These are phyloP conservation scores for Phytophthora palmivora DNA, from an alignment of 352 stramenopile genomes.

Conservation along the genomic window DNA sequence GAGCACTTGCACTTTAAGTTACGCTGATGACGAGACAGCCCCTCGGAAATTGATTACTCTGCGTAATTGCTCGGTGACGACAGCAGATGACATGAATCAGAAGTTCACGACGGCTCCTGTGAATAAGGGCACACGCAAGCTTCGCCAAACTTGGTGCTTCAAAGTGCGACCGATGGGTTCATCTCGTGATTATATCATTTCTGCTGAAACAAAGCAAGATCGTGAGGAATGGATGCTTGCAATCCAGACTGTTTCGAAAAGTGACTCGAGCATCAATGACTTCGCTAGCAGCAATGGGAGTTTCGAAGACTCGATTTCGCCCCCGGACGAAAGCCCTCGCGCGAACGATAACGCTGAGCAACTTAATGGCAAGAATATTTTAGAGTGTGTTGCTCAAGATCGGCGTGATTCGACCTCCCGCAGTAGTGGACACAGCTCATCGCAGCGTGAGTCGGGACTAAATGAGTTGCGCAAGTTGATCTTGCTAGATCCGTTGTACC, in stretches of 20 bases:
- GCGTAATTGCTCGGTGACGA: conserved; percentile 69
- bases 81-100: conserved; percentile 88
- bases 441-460: conserved; percentile 55
- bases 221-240: conserved; percentile 92
- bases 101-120: conserved; percentile 87
- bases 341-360: conserved; percentile 65
- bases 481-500: conserved; percentile 81
- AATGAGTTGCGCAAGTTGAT: conserved; percentile 83
- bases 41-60: conserved; percentile 80
- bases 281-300: conserved; percentile 35
- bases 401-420: conserved; percentile 67
- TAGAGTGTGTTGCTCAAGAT: conserved; percentile 43
- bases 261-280: conserved; percentile 44
- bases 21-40: conserved; percentile 71
- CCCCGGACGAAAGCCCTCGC: conserved; percentile 31
- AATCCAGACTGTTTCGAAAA: conserved; percentile 80
- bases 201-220: conserved; percentile 87
- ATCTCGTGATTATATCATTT: conserved; percentile 86
- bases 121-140: conserved; percentile 84
- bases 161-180: conserved; percentile 82
- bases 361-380: conserved; percentile 63
- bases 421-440: conserved; percentile 65
- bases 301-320: conserved; percentile 43
- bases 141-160: conserved; percentile 87
- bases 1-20: conserved; percentile 80